Evolutionary conservation across 2,329 filamentous ascomycete species (phyloP).

Genomic region (Botrytis tulipae): DNA sequence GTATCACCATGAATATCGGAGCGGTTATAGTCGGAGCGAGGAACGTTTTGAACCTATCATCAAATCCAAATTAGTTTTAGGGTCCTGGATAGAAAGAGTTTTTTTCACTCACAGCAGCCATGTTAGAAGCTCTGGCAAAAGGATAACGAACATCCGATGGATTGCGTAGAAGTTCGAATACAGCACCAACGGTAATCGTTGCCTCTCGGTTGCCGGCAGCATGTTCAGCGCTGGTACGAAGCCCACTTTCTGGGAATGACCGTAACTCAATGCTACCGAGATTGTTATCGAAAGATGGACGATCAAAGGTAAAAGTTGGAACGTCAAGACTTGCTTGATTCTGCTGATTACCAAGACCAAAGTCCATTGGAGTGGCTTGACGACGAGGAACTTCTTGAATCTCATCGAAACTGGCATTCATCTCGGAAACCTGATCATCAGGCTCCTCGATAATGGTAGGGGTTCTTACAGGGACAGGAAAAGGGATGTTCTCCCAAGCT

Average conservation of each 20-base stretch:
- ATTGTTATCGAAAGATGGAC: not conserved
- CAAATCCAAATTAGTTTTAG: not conserved
- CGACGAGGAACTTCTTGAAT: not conserved
- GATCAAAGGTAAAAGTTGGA: not conserved
- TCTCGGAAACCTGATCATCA: not conserved
- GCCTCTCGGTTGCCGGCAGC: not conserved
- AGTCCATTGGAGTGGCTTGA: not conserved
- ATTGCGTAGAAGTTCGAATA: not conserved
- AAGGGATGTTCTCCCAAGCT: not conserved
- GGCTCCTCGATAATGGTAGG: not conserved
- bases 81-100: not conserved
- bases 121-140: conserved; percentile 3
- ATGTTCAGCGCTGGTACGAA: not conserved
- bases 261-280: not conserved
- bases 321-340: not conserved
- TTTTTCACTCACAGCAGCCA: not conserved
- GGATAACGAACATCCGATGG: not conserved
- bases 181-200: conserved; percentile 2
- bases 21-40: not conserved
- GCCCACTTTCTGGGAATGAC: no score
- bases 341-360: not conserved
- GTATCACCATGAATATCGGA: not conserved
- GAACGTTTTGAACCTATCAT: not conserved
- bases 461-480: not conserved
- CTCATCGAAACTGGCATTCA: not conserved